A percentile compares a stretch with the other conserved stretches of the same genome.
These are phyloP conservation scores for Bombardia bombarda DNA, from an alignment of 495 filamentous ascomycete genomes.

Conservation along the genomic window DNA sequence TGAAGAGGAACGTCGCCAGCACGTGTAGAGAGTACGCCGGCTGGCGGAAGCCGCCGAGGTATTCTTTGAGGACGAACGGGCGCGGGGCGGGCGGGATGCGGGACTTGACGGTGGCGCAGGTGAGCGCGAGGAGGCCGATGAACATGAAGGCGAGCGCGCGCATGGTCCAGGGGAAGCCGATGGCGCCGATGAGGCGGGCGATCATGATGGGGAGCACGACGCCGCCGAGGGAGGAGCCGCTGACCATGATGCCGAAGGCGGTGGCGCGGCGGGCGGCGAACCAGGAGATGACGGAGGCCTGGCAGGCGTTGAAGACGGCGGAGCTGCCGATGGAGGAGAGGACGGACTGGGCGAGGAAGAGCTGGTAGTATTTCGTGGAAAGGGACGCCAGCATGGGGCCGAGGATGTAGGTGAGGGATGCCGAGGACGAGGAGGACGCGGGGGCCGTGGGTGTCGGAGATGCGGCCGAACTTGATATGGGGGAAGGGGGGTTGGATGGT, in stretches of 20 bases:
- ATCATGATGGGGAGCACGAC: conserved; percentile 69
- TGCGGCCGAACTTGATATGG: conserved; percentile 35
- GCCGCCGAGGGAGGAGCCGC: conserved; percentile 61
- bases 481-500: background rate
- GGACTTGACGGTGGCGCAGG: conserved; percentile 57
- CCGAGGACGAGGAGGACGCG: conserved; percentile 51
- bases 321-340: conserved; percentile 48
- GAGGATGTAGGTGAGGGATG: conserved; percentile 54
- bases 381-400: conserved; percentile 68
- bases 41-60: conserved; percentile 54
- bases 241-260: conserved; percentile 60
- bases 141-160: conserved; percentile 63
- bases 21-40: conserved; percentile 44
- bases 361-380: conserved; percentile 55
- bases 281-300: conserved; percentile 55
- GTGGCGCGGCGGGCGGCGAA: conserved; percentile 58
- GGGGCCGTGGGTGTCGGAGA: conserved; percentile 66
- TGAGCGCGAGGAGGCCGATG: conserved; percentile 51
- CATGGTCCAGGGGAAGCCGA: conserved; percentile 71
- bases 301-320: conserved; percentile 56
- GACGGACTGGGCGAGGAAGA: conserved; percentile 52
- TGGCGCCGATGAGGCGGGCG: conserved; percentile 46
- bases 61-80: conserved; percentile 42
- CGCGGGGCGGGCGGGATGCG: conserved; percentile 49
- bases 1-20: conserved; percentile 52